phyloP scores from a whole-genome alignment of 148 eudicot species.

The Rhododendron mucronatum region DNA sequence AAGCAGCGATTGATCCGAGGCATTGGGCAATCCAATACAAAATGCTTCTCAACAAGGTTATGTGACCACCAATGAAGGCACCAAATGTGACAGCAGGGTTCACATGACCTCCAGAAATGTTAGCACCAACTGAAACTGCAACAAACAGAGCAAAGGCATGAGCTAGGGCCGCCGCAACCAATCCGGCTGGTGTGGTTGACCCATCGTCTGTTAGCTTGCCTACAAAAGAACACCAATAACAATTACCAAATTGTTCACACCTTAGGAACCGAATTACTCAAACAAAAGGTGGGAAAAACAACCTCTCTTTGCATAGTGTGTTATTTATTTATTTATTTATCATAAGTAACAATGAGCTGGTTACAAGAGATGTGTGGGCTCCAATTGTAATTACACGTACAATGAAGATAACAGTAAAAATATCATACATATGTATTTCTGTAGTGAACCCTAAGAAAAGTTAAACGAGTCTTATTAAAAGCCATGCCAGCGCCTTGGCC shows the following conservation, averaged over 20 bases:
- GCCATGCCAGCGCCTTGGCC: conserved; percentile 90
- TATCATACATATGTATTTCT: no score
- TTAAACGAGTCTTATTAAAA: conserved; percentile 35
- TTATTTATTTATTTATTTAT: neutral
- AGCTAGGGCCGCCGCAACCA: conserved; percentile 63
- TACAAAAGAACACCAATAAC: conserved; percentile 7
- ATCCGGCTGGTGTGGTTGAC: conserved; percentile 54
- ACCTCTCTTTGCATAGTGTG: neutral
- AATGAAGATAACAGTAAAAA: neutral
- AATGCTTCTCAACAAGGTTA: conserved; percentile 40
- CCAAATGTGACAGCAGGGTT: conserved; percentile 82
- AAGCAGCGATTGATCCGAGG: conserved; percentile 73
- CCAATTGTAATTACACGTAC: neutral
- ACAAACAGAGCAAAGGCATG: conserved; percentile 71
- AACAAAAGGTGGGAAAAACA: neutral
- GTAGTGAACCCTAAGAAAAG: neutral
- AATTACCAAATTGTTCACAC: neutral
- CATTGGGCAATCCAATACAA: conserved; percentile 68
- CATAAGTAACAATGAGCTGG: neutral
- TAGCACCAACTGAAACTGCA: conserved; percentile 68
- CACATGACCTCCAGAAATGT: conserved; percentile 78
- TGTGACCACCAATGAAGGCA: conserved; percentile 69
- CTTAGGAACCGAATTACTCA: neutral
- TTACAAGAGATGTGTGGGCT: no score
- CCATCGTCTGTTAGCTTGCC: conserved; percentile 52